Percentiles rank a stretch among this genome's conserved stretches.
phyloP scores from a whole-genome alignment of 2,329 filamentous ascomycete genomes.

The Drechslerella stenobrocha region DNA sequence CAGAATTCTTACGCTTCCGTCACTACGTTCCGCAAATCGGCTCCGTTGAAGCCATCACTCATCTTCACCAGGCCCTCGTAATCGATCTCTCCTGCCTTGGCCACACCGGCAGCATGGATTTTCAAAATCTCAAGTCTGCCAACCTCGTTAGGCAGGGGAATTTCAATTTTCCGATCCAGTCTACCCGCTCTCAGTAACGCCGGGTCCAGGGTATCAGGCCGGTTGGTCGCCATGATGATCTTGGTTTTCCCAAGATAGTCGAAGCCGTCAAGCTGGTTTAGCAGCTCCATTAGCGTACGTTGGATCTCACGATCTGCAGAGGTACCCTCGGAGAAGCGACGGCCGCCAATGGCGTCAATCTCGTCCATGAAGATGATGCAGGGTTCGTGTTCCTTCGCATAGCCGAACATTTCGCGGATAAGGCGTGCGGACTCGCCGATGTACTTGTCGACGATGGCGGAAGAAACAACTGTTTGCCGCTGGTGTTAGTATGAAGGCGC shows the following conservation, averaged over 20 bases:
- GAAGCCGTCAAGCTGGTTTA: conserved; percentile 98
- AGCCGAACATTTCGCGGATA: conserved; percentile 99
- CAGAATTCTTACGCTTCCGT: conserved; percentile 82
- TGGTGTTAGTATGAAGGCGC: conserved; percentile 34
- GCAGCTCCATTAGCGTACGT: conserved; percentile 94
- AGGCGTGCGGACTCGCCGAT: conserved; percentile 96
- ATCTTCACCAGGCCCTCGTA: conserved; percentile 99
- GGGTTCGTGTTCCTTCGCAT: conserved; percentile 98
- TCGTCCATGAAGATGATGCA: conserved; percentile 99
- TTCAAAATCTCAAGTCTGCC: conserved; percentile 95
- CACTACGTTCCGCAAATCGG: conserved; percentile 94
- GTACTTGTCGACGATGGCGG: conserved; percentile 99
- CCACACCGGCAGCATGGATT: conserved; percentile 86
- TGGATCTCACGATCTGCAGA: conserved; percentile 98
- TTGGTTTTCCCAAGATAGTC: conserved; percentile 99
- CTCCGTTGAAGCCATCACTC: conserved; percentile 97
- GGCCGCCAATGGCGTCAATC: conserved; percentile 96
- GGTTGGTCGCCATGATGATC: conserved; percentile 99
- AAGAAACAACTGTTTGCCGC: conserved; percentile 77
- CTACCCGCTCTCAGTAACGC: conserved; percentile 88
- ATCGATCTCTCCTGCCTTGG: conserved; percentile 91
- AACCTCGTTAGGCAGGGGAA: conserved; percentile 94
- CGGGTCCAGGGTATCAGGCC: conserved; percentile 92
- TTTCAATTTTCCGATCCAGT: conserved; percentile 96
- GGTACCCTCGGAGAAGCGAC: conserved; percentile 94